Evolutionary conservation across 2,329 filamentous ascomycete species (phyloP).

Genomic region (Colletotrichum destructivum): DNA sequence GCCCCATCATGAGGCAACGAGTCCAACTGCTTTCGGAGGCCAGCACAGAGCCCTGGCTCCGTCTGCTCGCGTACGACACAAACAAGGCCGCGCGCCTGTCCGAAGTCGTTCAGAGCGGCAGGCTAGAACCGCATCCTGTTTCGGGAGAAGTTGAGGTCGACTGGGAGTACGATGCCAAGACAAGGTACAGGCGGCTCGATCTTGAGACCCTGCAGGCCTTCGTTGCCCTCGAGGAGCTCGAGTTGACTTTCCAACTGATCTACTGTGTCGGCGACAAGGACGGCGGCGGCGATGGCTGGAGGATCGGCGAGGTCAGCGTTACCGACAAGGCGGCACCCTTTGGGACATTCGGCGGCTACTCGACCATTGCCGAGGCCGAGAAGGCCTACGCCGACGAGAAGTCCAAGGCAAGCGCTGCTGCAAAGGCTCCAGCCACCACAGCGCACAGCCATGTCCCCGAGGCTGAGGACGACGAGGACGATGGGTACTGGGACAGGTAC

Average conservation of each 20-base stretch:
- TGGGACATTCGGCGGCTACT: slow-evolving; percentile 64
- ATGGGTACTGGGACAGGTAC: slow-evolving; percentile 86
- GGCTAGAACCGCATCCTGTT: slow-evolving; percentile 84
- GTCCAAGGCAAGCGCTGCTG: slow-evolving; percentile 43
- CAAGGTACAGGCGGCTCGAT: slow-evolving; percentile 78
- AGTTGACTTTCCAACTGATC: slow-evolving; percentile 75
- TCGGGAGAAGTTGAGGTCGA: slow-evolving; percentile 86
- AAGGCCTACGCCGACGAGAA: slow-evolving; percentile 61
- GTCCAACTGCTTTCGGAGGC: slow-evolving; percentile 75
- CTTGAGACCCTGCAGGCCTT: slow-evolving; percentile 81
- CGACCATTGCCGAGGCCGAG: slow-evolving; percentile 73
- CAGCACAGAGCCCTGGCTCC: slow-evolving; percentile 79
- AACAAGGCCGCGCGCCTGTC: slow-evolving; percentile 70
- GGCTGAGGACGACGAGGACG: slow-evolving; percentile 75
- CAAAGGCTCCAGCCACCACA: slow-evolving; percentile 35
- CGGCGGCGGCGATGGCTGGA: slow-evolving; percentile 76
- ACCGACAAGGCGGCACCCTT: slow-evolving; percentile 72
- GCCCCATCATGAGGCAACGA: slow-evolving; percentile 76
- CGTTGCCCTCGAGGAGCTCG: slow-evolving; percentile 73
- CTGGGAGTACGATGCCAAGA: slow-evolving; percentile 74
- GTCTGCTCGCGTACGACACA: slow-evolving; percentile 78
- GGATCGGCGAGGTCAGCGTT: slow-evolving; percentile 77
- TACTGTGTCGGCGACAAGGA: slow-evolving; percentile 78
- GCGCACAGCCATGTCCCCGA: slow-evolving; percentile 42
- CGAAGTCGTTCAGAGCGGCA: slow-evolving; percentile 73